Conservation (phyloP, 2,329 filamentous ascomycete genomes). For the Paradendryphiella salina region DNA sequence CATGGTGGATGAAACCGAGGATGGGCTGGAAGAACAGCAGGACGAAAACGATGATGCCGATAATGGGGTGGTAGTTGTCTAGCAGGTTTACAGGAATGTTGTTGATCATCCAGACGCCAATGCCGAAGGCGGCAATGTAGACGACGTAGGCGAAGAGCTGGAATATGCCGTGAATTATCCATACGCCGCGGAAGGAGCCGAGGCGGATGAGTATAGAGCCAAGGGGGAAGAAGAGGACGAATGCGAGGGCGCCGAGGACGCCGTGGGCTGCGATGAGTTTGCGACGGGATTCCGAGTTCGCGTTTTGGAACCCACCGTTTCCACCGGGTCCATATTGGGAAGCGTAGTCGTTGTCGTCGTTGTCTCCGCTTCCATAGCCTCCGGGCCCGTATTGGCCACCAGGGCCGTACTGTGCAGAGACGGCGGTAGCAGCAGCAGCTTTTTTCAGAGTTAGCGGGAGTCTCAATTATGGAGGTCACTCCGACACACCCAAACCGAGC, state of each 20-base stretch:
- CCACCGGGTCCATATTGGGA: slow-evolving; percentile 5
- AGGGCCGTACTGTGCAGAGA: slow-evolving; percentile 21
- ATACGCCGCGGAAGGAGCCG: slow-evolving; percentile 47
- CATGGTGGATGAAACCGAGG: slow-evolving; percentile 58
- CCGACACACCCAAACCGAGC: slow-evolving; percentile 20
- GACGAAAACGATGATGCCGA: slow-evolving; percentile 57
- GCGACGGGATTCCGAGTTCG: slow-evolving; percentile 9
- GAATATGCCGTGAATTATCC: slow-evolving; percentile 50
- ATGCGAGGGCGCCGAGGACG: slow-evolving; percentile 49
- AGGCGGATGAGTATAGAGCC: slow-evolving; percentile 51
- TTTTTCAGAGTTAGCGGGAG: slow-evolving; percentile 5
- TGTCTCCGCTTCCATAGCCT: slow-evolving; percentile 8
- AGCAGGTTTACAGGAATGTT: slow-evolving; percentile 30
- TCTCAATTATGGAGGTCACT: neutral
- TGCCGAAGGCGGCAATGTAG: slow-evolving; percentile 54
- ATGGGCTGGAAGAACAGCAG: slow-evolving; percentile 60
- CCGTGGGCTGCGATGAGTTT: slow-evolving; percentile 49
- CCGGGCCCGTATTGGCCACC: slow-evolving; percentile 14
- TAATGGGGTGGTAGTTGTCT: slow-evolving; percentile 55
- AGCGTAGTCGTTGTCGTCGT: slow-evolving; percentile 4
- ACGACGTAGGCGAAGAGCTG: slow-evolving; percentile 56
- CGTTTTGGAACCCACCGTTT: slow-evolving; percentile 4
- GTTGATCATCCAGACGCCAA: slow-evolving; percentile 57
- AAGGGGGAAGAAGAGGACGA: slow-evolving; percentile 51
- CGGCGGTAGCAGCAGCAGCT: slow-evolving; percentile 12